phyloP scores from a whole-genome alignment of 352 stramenopile genomes.

The Plasmopara halstedii region DNA sequence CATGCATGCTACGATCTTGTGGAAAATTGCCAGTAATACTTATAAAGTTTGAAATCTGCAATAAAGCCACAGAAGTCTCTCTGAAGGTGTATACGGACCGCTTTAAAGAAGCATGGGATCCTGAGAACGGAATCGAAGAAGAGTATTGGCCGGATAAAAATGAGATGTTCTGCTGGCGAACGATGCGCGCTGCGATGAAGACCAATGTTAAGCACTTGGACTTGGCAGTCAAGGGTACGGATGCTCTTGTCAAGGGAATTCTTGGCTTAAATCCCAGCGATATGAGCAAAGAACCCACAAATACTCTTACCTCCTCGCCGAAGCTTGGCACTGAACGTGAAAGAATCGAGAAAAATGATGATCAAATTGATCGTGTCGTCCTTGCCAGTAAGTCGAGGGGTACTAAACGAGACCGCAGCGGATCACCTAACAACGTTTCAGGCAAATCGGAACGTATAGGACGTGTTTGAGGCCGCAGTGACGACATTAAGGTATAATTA shows the following conservation, averaged over 20 bases:
- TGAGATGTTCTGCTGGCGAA: conserved; percentile 82
- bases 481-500: conserved; percentile 23
- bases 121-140: conserved; percentile 93
- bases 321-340: conserved; percentile 3
- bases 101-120: conserved; percentile 91
- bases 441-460: conserved; percentile 27
- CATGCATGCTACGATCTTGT: not conserved
- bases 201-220: conserved; percentile 65
- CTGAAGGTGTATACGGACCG: conserved; percentile 74
- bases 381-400: conserved; percentile 5
- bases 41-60: not conserved
- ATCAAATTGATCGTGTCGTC: conserved; percentile 1
- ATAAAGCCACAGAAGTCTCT: conserved; percentile 53
- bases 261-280: conserved; percentile 31
- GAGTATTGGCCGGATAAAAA: conserved; percentile 94
- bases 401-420: conserved; percentile 29
- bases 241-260: conserved; percentile 63
- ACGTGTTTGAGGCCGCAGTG: conserved; percentile 14
- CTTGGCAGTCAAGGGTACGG: conserved; percentile 48
- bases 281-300: conserved; percentile 9
- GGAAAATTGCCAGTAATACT: not conserved
- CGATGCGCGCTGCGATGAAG: conserved; percentile 74
- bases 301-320: conserved; percentile 2
- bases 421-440: conserved; percentile 22
- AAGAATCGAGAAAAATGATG: conserved; percentile 14